Evolutionary conservation across 179 eudicot genomes (phyloP).

Genomic region (Camellia oleifera): DNA sequence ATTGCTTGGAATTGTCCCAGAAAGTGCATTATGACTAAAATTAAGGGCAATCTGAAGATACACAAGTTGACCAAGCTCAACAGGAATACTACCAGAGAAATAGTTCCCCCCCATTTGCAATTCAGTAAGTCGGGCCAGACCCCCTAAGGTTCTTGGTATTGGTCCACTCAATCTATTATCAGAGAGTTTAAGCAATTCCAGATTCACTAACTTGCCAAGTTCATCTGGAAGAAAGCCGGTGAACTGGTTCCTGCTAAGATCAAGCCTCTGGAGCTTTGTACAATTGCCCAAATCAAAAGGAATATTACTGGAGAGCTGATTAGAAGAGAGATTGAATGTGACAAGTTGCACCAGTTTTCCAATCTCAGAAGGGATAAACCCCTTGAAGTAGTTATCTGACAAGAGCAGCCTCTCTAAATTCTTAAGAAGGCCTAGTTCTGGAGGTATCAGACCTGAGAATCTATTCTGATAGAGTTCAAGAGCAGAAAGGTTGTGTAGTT

Average conservation of each 20-base stretch:
- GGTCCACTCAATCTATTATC: slow-evolving; percentile 40
- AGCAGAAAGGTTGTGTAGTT: slow-evolving; percentile 47
- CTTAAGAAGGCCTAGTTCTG: slow-evolving; percentile 38
- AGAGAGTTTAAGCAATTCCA: slow-evolving; percentile 50
- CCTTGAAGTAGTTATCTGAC: slow-evolving; percentile 43
- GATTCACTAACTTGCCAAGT: slow-evolving; percentile 43
- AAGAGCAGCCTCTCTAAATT: slow-evolving; percentile 42
- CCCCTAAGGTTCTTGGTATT: slow-evolving; percentile 41
- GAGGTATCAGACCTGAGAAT: slow-evolving; percentile 45
- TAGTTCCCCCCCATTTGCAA: slow-evolving; percentile 59
- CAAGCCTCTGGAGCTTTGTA: slow-evolving; percentile 52
- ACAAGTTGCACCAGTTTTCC: slow-evolving; percentile 48
- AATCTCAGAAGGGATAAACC: slow-evolving; percentile 43
- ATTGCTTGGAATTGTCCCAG: slow-evolving; percentile 41
- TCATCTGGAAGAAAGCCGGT: slow-evolving; percentile 38
- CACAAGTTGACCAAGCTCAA: slow-evolving; percentile 44
- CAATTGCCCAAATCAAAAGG: slow-evolving; percentile 49
- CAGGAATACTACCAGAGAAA: slow-evolving; percentile 45
- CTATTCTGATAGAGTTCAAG: slow-evolving; percentile 46
- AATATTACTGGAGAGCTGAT: slow-evolving; percentile 37
- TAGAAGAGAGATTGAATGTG: slow-evolving; percentile 46
- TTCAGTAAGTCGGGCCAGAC: slow-evolving; percentile 43
- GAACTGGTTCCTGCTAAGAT: slow-evolving; percentile 48
- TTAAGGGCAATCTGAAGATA: slow-evolving; percentile 53
- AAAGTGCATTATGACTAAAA: slow-evolving; percentile 45